Base-by-base conservation (phyloP, 2,329 filamentous ascomycete species). In the Beauveria rudraprayagi region DNA sequence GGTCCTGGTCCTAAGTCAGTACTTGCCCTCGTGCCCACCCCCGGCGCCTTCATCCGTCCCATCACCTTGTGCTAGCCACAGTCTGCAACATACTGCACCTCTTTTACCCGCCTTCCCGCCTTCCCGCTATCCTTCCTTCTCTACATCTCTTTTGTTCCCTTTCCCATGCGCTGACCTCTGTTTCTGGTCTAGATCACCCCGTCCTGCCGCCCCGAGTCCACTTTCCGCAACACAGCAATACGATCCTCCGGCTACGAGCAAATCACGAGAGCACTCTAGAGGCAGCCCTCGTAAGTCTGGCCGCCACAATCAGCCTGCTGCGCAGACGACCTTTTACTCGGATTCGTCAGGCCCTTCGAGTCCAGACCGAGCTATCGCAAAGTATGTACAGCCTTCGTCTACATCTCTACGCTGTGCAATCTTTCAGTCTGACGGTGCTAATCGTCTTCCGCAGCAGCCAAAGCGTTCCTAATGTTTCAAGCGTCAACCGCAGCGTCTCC, bases 141-240 rank as follows among this genome's bases (percentile, higher is more conserved):
- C 10, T 16, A 9, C 8, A 17, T 5, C 43, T 57, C 28, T 48
- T 24, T 40, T 56, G 40, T 8, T 3, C 47, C 5, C 17, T 17
- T 22, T 43, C 1, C 37, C 24, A 30, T 3, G 40, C 19, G 26
- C 61, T 59, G 51, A 58, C 53, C 65, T 66, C 60, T 62, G 54
- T 51, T 57, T 50, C 66, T 64, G 56, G 65, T 64, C 63, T 68
- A 83, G 81, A 77, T 79, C 77, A 58, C 75, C 73, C 66, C 75
- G 77, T 69, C 78, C 75, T 68, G 70, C 75, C 61, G 73, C 77
- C 63, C 78, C 80, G 50, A 83, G 80, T 67, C 80, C 81, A 65
- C 72, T 83, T 53, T 82, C 67, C 62, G 75, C 76, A 61, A 77
- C 28, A 37, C 47, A 53, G 11, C 37, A 50, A 5, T 48, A 43